Evolutionary conservation across 345 rosid species (phyloP), one percentile per base, ranked within the genome.

Genomic region (Moricandia arvensis): DNA sequence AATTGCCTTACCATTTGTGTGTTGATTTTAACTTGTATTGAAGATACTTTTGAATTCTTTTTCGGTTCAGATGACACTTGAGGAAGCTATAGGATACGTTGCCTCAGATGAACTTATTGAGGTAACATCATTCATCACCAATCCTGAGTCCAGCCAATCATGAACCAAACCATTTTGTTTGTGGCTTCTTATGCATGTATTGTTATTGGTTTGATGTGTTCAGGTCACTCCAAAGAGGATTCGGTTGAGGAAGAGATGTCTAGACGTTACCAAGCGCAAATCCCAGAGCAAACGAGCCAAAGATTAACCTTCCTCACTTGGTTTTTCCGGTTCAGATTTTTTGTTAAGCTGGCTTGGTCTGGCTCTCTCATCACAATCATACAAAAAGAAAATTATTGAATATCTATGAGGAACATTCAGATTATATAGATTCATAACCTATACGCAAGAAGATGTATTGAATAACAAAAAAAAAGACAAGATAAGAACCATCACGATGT

Each of bases 101-200:
- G 99, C 93, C 41, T 82, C 97, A 11, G 99, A 92, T 84, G 99
- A 92, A 81, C 96, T 92, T 74, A 95, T 95, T 61, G 99, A 95
- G 91, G 99, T 89, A 82, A 45, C 1, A 29, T 29, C 66, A 64
- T 75, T 35, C 57, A 66, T 47, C 12, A 21, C 16, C 5, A 35
- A 57, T 64, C 27, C 16, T 6, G 8, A 7, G 24, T 21, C 24
- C 24, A 21, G 24, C 24, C 24, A 21, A 21, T 21, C 1, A 21
- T 21, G 24, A 21, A 21, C 24, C 24, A 21, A 21, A 21, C 63
- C 11, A 12, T 33, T 11, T 67, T 72, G 69, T 27, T 68, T 53
- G 29, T 11, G 43, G 30, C 21, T 33, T 37, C 59, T 8, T 57
- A 45, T 60, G 47, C 31, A 53, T 66, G 3, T 17, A 7, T 43